phyloP scores from a whole-genome alignment of 169 alveolate species.

The Cryptosporidium felis region DNA sequence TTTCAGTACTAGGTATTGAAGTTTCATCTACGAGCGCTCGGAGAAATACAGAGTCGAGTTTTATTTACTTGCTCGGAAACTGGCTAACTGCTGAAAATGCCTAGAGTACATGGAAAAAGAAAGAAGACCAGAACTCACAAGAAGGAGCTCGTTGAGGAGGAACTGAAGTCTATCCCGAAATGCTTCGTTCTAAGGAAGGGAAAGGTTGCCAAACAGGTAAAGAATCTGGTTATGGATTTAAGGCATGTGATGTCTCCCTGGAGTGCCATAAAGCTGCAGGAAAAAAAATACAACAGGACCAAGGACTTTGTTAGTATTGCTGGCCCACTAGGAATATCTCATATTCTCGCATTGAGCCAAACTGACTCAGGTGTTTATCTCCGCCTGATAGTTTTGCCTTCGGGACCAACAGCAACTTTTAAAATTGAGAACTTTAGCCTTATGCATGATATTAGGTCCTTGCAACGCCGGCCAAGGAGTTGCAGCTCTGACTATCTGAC shows the following conservation, averaged over 20 bases:
- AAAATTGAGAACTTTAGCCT: constrained; percentile 65
- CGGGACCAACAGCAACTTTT: constrained; percentile 75
- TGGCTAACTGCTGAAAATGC: constrained; percentile 1
- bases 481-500: constrained; percentile 71
- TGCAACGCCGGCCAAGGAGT: constrained; percentile 69
- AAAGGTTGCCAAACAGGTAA: constrained; percentile 34
- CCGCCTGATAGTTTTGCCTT: constrained; percentile 72
- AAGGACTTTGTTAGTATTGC: constrained; percentile 74
- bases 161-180: constrained; percentile 64
- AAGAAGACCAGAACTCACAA: constrained; percentile 65
- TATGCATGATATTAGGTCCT: constrained; percentile 72
- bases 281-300: constrained; percentile 53
- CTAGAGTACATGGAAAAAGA: constrained; percentile 44
- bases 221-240: constrained; percentile 73
- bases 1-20: background rate
- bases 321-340: constrained; percentile 73
- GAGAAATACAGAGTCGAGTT: background rate
- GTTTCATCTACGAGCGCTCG: background rate
- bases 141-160: constrained; percentile 64
- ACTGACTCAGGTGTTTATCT: constrained; percentile 73
- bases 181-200: constrained; percentile 73
- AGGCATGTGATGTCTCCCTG: constrained; percentile 75
- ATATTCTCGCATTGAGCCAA: constrained; percentile 73
- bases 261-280: constrained; percentile 71
- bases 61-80: background rate